phyloP scores from a whole-genome alignment of 257 asterid genomes.

The Solanum ahanhuiri region DNA sequence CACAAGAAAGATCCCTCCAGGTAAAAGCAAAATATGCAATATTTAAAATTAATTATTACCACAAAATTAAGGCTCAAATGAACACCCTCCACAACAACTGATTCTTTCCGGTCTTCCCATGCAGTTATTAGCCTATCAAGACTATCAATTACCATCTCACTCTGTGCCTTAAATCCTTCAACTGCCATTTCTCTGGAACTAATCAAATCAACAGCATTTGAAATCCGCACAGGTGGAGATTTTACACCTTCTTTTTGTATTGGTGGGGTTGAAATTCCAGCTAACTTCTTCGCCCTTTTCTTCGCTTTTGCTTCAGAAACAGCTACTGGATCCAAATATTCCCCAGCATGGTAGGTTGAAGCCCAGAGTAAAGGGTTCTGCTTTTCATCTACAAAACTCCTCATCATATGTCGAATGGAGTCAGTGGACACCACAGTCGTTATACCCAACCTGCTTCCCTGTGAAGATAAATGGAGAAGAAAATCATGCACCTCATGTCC shows the following conservation, averaged over 20 bases:
- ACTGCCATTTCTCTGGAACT: conserved; percentile 91
- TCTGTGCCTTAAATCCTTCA: conserved; percentile 97
- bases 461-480: conserved; percentile 10
- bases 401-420: conserved; percentile 99
- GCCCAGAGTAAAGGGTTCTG: conserved; percentile 97
- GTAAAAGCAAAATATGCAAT: not conserved
- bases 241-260: conserved; percentile 29
- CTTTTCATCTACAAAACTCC: conserved; percentile 91
- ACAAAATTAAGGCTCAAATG: conserved; percentile 98
- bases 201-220: conserved; percentile 41
- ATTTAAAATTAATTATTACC: conserved; percentile 33
- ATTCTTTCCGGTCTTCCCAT: conserved; percentile 96
- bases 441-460: conserved; percentile 97
- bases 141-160: conserved; percentile 99
- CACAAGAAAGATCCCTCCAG: not conserved
- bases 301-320: conserved; percentile 85
- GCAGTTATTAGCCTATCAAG: conserved; percentile 90
- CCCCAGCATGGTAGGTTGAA: conserved; percentile 98
- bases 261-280: conserved; percentile 38
- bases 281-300: conserved; percentile 75
- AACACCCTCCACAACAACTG: conserved; percentile 98
- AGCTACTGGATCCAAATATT: conserved; percentile 82
- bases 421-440: conserved; percentile 96
- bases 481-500: not conserved
- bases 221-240: conserved; percentile 27